These are phyloP conservation scores for Earliella scabrosa DNA, from an alignment of 1,284 basidiomycete species.

Conservation along the genomic window DNA sequence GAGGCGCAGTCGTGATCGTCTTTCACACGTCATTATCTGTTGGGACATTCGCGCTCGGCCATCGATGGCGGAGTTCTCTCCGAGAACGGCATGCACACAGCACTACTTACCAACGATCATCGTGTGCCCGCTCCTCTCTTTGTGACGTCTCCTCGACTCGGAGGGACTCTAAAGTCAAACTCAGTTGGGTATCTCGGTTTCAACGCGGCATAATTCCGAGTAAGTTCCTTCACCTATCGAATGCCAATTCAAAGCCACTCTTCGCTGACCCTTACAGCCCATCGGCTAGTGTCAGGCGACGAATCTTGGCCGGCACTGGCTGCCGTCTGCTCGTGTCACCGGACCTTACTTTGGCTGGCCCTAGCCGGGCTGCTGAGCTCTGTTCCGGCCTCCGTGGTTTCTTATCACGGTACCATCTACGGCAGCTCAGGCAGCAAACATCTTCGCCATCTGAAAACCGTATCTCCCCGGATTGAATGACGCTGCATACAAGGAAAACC, in stretches of 20 bases:
- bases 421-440: conserved; percentile 7
- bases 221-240: conserved; percentile 5
- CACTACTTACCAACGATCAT: background rate
- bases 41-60: conserved; percentile 4
- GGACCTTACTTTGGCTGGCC: conserved; percentile 13
- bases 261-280: background rate
- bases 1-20: conserved; percentile 17
- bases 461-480: conserved; percentile 18
- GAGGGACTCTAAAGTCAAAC: conserved; percentile 3
- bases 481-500: conserved; percentile 8
- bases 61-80: conserved; percentile 20
- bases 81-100: conserved; percentile 8
- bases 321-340: conserved; percentile 13
- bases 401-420: conserved; percentile 24
- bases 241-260: conserved; percentile 7
- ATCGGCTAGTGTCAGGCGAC: conserved; percentile 18
- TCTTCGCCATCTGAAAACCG: conserved; percentile 20
- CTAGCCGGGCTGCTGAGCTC: conserved; percentile 14
- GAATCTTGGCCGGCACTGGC: conserved; percentile 6
- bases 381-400: conserved; percentile 15
- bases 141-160: background rate
- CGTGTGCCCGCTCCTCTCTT: background rate
- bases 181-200: background rate
- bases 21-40: conserved; percentile 7
- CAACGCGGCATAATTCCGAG: conserved; percentile 15